phyloP scores from a whole-genome alignment of 2,329 filamentous ascomycete species.

The Pseudogymnoascus sp. region DNA sequence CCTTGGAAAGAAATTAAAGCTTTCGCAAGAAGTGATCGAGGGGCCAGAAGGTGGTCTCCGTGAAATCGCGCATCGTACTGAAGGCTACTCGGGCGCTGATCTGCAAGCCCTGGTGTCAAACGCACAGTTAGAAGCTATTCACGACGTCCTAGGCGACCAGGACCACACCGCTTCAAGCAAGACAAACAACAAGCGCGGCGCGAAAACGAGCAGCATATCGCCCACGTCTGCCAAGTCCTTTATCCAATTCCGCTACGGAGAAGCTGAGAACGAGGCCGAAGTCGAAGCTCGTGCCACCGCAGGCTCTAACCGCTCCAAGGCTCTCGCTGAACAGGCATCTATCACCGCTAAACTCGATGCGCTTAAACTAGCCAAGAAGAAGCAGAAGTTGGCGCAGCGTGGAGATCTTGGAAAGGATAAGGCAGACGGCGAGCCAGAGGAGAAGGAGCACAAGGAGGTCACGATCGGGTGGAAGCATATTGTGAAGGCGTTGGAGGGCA shows the following conservation, averaged over 20 bases:
- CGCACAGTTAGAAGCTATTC: slow-evolving; percentile 92
- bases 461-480: slow-evolving; percentile 80
- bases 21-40: slow-evolving; percentile 57
- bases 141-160: slow-evolving; percentile 72
- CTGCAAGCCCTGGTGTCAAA: slow-evolving; percentile 93
- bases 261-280: slow-evolving; percentile 42
- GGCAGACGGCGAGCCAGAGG: slow-evolving; percentile 16
- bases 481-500: slow-evolving; percentile 64
- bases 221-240: slow-evolving; percentile 44
- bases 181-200: slow-evolving; percentile 19
- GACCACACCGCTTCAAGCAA: slow-evolving; percentile 31
- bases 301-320: slow-evolving; percentile 43
- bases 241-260: slow-evolving; percentile 77
- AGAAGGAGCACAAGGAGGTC: slow-evolving; percentile 54
- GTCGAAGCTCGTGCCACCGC: slow-evolving; percentile 32
- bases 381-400: slow-evolving; percentile 21
- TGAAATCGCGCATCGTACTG: slow-evolving; percentile 72
- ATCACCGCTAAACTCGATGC: slow-evolving; percentile 76
- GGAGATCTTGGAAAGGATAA: slow-evolving; percentile 21
- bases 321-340: slow-evolving; percentile 65
- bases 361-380: slow-evolving; percentile 61
- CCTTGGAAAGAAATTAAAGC: slow-evolving; percentile 70
- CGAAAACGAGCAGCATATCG: slow-evolving; percentile 10
- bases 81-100: slow-evolving; percentile 90
- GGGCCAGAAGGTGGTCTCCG: slow-evolving; percentile 44